A percentile compares a stretch with the other conserved stretches of the same genome.
phyloP scores from a whole-genome alignment of 2,329 filamentous ascomycete genomes.

The Phymatotrichopsis omnivora region DNA sequence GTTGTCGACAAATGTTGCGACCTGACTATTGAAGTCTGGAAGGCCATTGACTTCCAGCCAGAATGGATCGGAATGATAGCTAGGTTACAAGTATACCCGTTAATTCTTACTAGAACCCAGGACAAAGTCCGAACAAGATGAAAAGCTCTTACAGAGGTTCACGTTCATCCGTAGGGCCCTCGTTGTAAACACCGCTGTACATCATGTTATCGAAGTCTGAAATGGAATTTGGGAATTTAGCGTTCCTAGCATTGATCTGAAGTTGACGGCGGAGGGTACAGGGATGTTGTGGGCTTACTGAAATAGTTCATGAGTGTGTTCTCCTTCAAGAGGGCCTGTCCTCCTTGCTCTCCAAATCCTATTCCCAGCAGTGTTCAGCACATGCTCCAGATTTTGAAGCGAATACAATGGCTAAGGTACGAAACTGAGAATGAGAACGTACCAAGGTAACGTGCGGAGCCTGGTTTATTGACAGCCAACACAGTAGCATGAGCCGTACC shows the following conservation, averaged over 20 bases:
- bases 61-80: slow-evolving; percentile 19
- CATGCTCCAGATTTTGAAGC: not conserved
- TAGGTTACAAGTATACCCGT: too few species aligned
- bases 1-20: slow-evolving; percentile 35
- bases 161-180: slow-evolving; percentile 31
- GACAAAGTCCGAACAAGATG: too few species aligned
- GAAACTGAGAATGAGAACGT: too few species aligned
- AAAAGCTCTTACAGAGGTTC: slow-evolving; percentile 35
- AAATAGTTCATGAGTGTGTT: slow-evolving; percentile 36
- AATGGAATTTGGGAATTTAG: slow-evolving; percentile 3
- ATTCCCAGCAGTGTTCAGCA: not conserved
- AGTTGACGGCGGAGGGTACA: slow-evolving; percentile 4
- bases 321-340: slow-evolving; percentile 34
- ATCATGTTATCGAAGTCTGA: slow-evolving; percentile 35
- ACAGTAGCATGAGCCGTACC: not conserved
- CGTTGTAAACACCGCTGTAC: slow-evolving; percentile 35
- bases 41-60: slow-evolving; percentile 11
- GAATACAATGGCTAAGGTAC: too few species aligned
- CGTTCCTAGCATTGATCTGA: slow-evolving; percentile 8
- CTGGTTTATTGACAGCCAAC: slow-evolving; percentile 29
- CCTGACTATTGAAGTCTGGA: slow-evolving; percentile 2
- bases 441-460: slow-evolving; percentile 34
- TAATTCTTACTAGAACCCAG: too few species aligned
- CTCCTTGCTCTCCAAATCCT: slow-evolving; percentile 35
- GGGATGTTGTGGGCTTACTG: slow-evolving; percentile 27